phyloP scores from a whole-genome alignment of 2,329 filamentous ascomycete species.

The Orbilia brochopaga region DNA sequence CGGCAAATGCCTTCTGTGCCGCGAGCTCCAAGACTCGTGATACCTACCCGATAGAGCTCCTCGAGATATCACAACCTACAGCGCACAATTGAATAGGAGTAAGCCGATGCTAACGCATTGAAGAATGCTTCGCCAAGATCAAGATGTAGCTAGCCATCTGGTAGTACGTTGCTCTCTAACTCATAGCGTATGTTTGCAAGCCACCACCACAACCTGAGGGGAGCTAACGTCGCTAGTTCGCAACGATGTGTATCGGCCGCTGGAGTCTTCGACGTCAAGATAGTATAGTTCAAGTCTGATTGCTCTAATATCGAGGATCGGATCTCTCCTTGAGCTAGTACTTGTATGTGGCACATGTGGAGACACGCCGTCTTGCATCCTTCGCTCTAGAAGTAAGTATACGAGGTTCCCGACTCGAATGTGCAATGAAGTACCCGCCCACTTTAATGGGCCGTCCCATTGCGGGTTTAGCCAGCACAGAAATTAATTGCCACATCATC shows the following conservation, averaged over 20 bases:
- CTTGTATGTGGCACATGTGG: conserved; percentile 5
- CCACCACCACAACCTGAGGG: not conserved
- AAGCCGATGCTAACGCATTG: not conserved
- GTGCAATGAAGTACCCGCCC: no score
- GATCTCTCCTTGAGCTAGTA: conserved; percentile 31
- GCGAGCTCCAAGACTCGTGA: not conserved
- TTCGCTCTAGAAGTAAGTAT: not conserved
- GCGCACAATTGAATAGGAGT: not conserved
- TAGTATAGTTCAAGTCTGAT: not conserved
- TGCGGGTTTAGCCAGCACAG: conserved; percentile 7
- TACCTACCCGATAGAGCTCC: conserved; percentile 17
- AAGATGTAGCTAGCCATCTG: not conserved
- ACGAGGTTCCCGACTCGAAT: no score
- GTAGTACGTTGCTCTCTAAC: not conserved
- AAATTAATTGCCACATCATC: conserved; percentile 12
- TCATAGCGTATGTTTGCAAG: not conserved
- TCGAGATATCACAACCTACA: not conserved
- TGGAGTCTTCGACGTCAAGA: conserved; percentile 4
- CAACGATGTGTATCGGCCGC: not conserved
- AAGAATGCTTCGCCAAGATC: not conserved
- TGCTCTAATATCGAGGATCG: conserved; percentile 29
- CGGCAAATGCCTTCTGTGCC: conserved; percentile 2
- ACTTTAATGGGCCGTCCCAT: conserved; percentile 19
- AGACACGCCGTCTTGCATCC: not conserved
- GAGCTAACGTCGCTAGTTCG: not conserved